Conservation (phyloP, 2,329 filamentous ascomycete species). For the Trichophyton verrucosum region DNA sequence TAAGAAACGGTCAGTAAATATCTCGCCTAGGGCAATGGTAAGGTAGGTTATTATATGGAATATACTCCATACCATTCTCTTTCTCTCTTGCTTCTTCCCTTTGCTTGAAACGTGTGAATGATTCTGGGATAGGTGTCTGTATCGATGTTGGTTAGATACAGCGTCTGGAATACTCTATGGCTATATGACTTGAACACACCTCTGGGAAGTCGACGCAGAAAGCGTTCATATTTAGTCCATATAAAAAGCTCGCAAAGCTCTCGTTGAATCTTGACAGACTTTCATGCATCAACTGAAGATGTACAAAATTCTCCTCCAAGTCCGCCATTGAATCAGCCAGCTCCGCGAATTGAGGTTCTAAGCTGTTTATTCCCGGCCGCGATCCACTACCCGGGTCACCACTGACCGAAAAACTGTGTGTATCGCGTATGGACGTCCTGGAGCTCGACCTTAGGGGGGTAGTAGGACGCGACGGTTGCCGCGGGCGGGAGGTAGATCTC, state of each 20-base stretch:
- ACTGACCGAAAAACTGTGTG: constrained; percentile 43
- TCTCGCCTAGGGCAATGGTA: not conserved
- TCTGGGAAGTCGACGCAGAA: constrained; percentile 98
- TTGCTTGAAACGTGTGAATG: constrained; percentile 57
- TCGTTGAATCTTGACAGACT: constrained; percentile 86
- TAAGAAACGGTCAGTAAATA: not conserved
- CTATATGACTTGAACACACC: constrained; percentile 37
- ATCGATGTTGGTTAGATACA: not conserved
- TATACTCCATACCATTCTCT: constrained; percentile 9
- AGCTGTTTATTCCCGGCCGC: constrained; percentile 57
- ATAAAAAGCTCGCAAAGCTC: constrained; percentile 89
- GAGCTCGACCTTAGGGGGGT: constrained; percentile 86
- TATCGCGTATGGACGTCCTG: constrained; percentile 74
- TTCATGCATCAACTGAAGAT: constrained; percentile 94
- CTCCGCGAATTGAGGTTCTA: constrained; percentile 88
- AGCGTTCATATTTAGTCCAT: constrained; percentile 96
- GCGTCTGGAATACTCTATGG: not conserved
- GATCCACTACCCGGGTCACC: constrained; percentile 26
- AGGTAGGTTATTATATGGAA: no score
- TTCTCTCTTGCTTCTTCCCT: constrained; percentile 28
- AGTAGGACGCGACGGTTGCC: constrained; percentile 61
- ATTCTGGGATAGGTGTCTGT: constrained; percentile 71
- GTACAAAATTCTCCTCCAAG: constrained; percentile 93
- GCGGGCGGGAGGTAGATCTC: constrained; percentile 49
- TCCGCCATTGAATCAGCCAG: constrained; percentile 89